Base-by-base conservation (phyloP, 2,329 filamentous ascomycete species). In the Colletotrichum lindemuthianum region DNA sequence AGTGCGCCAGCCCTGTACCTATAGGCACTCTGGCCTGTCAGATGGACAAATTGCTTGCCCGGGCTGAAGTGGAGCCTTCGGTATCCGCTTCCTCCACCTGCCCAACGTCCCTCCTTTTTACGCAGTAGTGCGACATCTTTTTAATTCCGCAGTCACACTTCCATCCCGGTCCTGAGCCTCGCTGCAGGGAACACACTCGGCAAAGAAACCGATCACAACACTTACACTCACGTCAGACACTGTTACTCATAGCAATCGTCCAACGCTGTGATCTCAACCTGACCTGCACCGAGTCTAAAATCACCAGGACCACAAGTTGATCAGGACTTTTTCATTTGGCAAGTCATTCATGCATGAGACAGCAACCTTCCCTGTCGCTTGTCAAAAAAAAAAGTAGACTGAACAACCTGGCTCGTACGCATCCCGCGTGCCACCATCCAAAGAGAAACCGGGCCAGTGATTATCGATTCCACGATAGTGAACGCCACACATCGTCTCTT, bases 61-160 rank as follows among this genome's bases (percentile, higher is more conserved):
- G 47, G 55, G 55, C 55, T 58, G 37, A 58, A 58, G 55, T 50
- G 55, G 55, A 48, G 49, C 55, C n/a, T 47, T 33, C 41, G 37
- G 34, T n/a, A 41, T n/a, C 53, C 33, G 53, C 47, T 10, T 16
- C 11, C 54, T 40, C 54, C 54, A 48, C 45, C 33, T 12, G 34
- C 44, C 55, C 45, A 49, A 58, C 45, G 45, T 58, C 43, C 34
- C 44, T 34, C 33, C 36, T 50, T 58, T 43, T 9, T 9, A 6
- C 11, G 10, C 33, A 13, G n/a, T 11, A 33, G 16, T 43, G 3
- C 24, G 24, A 4, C 24, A 24, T 24, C 51, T 34, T 13, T 36
- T 24, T 12, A 41, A 16, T 41, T 13, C 32, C 34, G 15, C 49
- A 51, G 15, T 32, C 6, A 10, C 37, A 40, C 37, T 34, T 39